Evolutionary conservation across 73 alveolate species (phyloP).

Genomic region (Stentor coeruleus): DNA sequence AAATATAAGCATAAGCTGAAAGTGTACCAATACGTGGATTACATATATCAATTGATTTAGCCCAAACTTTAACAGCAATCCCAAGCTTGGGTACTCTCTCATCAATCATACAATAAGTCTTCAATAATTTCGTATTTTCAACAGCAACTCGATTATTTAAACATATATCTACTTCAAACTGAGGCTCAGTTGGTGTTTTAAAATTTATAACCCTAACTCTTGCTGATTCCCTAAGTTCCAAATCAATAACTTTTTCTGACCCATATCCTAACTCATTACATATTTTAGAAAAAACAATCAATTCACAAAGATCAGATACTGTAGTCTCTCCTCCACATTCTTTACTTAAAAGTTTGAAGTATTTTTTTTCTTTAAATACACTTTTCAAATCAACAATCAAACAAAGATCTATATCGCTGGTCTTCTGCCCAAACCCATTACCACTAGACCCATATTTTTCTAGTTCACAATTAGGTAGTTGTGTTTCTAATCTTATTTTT

Average conservation of each 20-base stretch:
- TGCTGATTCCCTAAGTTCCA: neutral
- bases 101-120: neutral
- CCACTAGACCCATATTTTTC: neutral
- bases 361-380: neutral
- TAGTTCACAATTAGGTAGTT: neutral
- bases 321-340: neutral
- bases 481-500: neutral
- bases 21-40: constrained; percentile 24
- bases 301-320: neutral
- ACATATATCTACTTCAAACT: constrained; percentile 6
- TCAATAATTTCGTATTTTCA: neutral
- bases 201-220: constrained; percentile 5
- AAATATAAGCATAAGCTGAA: constrained; percentile 21
- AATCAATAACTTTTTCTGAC: neutral
- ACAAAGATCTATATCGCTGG: constrained; percentile 6
- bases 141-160: neutral
- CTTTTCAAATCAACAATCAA: neutral
- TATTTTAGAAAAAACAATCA: neutral
- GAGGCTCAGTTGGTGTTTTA: neutral
- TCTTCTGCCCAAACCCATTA: neutral
- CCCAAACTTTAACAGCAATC: constrained; percentile 14
- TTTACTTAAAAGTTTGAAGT: neutral
- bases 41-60: constrained; percentile 14
- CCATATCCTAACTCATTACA: neutral
- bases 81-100: constrained; percentile 14